phyloP scores from a whole-genome alignment of 2,329 filamentous ascomycete genomes.

The Aspergillus aculeatus region DNA sequence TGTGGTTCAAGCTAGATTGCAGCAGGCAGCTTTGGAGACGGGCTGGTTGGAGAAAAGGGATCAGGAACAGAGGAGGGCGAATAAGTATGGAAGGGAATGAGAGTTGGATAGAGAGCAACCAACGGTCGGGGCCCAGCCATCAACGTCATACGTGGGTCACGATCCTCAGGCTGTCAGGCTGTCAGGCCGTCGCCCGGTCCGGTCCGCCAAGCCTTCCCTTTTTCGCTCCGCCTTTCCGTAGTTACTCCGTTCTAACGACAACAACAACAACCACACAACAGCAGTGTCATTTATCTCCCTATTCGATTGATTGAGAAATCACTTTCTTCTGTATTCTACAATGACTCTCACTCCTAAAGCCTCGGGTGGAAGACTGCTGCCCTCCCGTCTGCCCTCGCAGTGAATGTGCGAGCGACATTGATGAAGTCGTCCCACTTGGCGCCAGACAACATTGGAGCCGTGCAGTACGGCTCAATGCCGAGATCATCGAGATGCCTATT shows the following conservation, averaged over 20 bases:
- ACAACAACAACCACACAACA: neutral
- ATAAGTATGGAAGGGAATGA: neutral
- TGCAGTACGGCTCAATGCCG: constrained; percentile 7
- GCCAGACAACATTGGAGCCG: constrained; percentile 5
- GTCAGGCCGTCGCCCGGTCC: neutral
- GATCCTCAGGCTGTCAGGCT: neutral
- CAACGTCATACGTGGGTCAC: neutral
- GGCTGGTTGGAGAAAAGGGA: neutral
- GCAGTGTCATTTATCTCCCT: no score
- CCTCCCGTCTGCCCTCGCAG: neutral
- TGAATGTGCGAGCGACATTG: neutral
- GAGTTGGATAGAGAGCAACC: no score
- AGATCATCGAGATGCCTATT: constrained; percentile 1
- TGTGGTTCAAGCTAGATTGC: no score
- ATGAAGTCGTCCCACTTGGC: neutral
- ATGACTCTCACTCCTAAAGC: neutral
- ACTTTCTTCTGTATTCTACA: no score
- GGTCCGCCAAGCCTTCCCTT: neutral
- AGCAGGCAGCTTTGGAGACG: no score
- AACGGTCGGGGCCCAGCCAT: neutral
- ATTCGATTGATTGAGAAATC: no score
- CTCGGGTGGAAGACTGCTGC: neutral
- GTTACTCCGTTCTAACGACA: no score
- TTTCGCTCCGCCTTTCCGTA: no score
- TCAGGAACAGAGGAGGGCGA: neutral